Conservation (phyloP, 1,139 yeast species). For the Wickerhamomyces sp. region DNA sequence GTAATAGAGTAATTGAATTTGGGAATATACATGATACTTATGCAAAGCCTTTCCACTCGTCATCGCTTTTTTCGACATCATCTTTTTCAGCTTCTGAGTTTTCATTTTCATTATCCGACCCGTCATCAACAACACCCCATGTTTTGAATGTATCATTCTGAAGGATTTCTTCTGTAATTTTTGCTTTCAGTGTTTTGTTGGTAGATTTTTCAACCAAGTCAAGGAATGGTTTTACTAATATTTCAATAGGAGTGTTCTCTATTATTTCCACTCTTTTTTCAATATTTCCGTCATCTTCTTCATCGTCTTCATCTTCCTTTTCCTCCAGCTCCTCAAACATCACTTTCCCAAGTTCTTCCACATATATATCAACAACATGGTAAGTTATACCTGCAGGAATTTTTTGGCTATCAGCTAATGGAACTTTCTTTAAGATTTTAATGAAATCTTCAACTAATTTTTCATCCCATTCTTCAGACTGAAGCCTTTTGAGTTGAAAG, state of each 20-base stretch:
- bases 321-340: slow-evolving; percentile 43
- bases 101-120: slow-evolving; percentile 23
- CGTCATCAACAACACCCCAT: slow-evolving; percentile 53
- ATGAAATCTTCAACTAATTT: slow-evolving; percentile 42
- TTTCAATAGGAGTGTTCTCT: slow-evolving; percentile 47
- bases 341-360: slow-evolving; percentile 78
- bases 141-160: slow-evolving; percentile 56
- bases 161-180: slow-evolving; percentile 62
- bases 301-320: slow-evolving; percentile 40
- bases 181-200: slow-evolving; percentile 62
- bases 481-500: slow-evolving; percentile 57
- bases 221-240: slow-evolving; percentile 55
- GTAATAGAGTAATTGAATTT: no score
- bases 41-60: slow-evolving; percentile 50
- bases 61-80: slow-evolving; percentile 42
- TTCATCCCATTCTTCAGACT: slow-evolving; percentile 52
- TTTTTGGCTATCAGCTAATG: slow-evolving; percentile 55
- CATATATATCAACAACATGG: slow-evolving; percentile 78
- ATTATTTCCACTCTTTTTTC: slow-evolving; percentile 27
- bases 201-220: slow-evolving; percentile 43
- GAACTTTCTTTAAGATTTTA: slow-evolving; percentile 32
- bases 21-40: not conserved
- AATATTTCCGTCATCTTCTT: slow-evolving; percentile 20
- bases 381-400: slow-evolving; percentile 76
- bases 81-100: slow-evolving; percentile 25